Percentiles rank a stretch among this genome's conserved stretches.
phyloP scores from a whole-genome alignment of 2,329 filamentous ascomycete genomes.

The Monilinia fructicola region DNA sequence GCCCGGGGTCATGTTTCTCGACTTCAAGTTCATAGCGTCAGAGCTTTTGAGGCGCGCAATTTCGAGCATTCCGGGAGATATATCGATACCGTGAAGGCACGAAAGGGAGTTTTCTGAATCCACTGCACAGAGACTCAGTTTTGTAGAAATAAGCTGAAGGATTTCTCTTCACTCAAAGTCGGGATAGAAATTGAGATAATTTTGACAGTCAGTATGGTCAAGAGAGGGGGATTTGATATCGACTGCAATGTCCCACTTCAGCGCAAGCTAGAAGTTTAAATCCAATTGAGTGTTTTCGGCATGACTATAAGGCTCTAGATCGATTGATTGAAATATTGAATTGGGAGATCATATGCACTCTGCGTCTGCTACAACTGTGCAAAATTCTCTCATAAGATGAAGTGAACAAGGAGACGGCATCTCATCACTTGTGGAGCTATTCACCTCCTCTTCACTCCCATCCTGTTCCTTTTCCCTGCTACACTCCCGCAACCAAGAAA shows the following conservation, averaged over 20 bases:
- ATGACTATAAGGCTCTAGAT: not conserved
- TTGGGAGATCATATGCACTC: not conserved
- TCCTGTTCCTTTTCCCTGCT: not conserved
- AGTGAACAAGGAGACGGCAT: not conserved
- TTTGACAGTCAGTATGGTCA: not conserved
- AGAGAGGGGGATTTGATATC: not conserved
- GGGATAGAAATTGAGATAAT: not conserved
- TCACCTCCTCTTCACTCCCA: not conserved
- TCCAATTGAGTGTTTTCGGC: not conserved
- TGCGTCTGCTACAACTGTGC: not conserved
- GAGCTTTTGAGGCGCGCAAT: constrained; percentile 2
- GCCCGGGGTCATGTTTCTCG: too few relatives aligned
- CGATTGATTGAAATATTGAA: not conserved
- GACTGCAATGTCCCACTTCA: not conserved
- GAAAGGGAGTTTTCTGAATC: not conserved
- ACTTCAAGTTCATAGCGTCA: too few relatives aligned
- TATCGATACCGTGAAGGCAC: constrained; percentile 3
- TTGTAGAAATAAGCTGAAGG: not conserved
- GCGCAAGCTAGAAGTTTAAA: not conserved
- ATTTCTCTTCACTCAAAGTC: not conserved
- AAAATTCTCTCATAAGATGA: not conserved
- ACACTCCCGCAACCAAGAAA: not conserved
- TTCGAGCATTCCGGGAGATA: constrained; percentile 4
- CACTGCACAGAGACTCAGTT: not conserved
- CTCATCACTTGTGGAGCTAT: not conserved